Conservation (phyloP, 805 yeast species). For the Wickerhamomyces hampshirensis region DNA sequence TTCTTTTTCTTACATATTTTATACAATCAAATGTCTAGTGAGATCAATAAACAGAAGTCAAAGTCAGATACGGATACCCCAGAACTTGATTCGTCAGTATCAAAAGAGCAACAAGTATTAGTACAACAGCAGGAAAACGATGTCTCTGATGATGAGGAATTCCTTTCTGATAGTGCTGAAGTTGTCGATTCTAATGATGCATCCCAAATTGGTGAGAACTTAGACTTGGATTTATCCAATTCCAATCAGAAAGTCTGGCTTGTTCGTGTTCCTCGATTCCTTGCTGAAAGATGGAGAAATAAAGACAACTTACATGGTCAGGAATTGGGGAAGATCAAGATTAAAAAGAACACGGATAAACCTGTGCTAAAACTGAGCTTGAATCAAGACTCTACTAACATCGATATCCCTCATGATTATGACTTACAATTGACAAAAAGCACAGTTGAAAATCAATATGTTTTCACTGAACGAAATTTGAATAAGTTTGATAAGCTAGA, state of each 20-base stretch:
- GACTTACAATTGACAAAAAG: conserved; percentile 75
- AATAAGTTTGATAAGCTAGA: conserved; percentile 41
- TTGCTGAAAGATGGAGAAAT: conserved; percentile 77
- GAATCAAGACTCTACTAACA: conserved; percentile 42
- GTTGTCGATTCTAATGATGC: conserved; percentile 42
- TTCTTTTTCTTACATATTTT: too few relatives aligned
- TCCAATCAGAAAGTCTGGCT: conserved; percentile 82
- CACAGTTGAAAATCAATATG: conserved; percentile 78
- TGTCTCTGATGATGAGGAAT: conserved; percentile 34
- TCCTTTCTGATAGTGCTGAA: conserved; percentile 37
- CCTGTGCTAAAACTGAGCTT: conserved; percentile 52
- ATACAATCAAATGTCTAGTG: too few relatives aligned
- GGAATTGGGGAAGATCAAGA: conserved; percentile 72
- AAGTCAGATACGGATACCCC: conserved; percentile 1
- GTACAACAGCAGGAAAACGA: conserved; percentile 23
- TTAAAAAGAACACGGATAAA: conserved; percentile 22
- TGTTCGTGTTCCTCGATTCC: conserved; percentile 82
- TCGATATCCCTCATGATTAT: conserved; percentile 76
- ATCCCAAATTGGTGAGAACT: conserved; percentile 50
- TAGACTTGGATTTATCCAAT: conserved; percentile 66
- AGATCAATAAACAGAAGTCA: too few relatives aligned
- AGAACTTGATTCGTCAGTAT: conserved; percentile 2
- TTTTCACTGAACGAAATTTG: conserved; percentile 83
- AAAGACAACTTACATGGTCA: conserved; percentile 61
- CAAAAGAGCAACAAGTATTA: conserved; percentile 14